These are phyloP conservation scores for Pseudocercospora ulei DNA, from an alignment of 2,329 filamentous ascomycete genomes.

Conservation along the genomic window DNA sequence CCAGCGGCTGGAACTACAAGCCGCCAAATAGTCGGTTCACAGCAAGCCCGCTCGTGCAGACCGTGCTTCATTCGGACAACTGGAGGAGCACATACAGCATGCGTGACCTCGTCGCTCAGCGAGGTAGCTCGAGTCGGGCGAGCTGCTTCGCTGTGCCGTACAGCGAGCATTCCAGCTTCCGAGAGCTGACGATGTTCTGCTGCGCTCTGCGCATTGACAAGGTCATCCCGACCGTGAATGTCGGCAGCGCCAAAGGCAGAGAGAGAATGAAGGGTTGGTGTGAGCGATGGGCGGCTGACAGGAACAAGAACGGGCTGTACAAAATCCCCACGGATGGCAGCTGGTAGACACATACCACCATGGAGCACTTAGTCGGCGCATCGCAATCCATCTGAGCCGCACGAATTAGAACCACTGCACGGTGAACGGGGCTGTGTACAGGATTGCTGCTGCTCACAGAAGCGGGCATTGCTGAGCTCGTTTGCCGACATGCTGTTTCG, in stretches of 20 bases:
- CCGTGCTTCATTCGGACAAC: conserved; percentile 54
- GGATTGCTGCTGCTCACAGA: no score
- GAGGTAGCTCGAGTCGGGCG: conserved; percentile 71
- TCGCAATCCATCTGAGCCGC: conserved; percentile 1
- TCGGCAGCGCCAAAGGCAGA: conserved; percentile 53
- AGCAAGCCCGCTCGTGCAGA: conserved; percentile 54
- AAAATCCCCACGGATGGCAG: conserved; percentile 31
- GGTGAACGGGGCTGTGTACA: not conserved
- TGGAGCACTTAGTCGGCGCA: not conserved
- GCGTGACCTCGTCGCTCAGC: conserved; percentile 65
- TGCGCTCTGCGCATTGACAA: conserved; percentile 78
- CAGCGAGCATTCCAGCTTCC: conserved; percentile 88
- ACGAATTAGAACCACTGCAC: not conserved
- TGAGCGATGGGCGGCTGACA: conserved; percentile 54
- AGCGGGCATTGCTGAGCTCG: no score
- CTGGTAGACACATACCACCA: conserved; percentile 21
- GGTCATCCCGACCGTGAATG: conserved; percentile 88
- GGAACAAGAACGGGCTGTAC: conserved; percentile 54
- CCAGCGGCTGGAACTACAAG: conserved; percentile 88
- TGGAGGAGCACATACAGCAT: conserved; percentile 69
- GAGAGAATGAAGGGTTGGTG: conserved; percentile 59
- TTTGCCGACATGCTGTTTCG: no score
- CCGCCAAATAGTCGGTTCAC: conserved; percentile 56
- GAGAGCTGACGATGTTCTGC: conserved; percentile 87
- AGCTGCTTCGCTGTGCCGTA: conserved; percentile 93